Evolutionary conservation across 106 monocot genomes (phyloP), one percentile per base, ranked within the genome.

Genomic region (Xerophyta viscosa): DNA sequence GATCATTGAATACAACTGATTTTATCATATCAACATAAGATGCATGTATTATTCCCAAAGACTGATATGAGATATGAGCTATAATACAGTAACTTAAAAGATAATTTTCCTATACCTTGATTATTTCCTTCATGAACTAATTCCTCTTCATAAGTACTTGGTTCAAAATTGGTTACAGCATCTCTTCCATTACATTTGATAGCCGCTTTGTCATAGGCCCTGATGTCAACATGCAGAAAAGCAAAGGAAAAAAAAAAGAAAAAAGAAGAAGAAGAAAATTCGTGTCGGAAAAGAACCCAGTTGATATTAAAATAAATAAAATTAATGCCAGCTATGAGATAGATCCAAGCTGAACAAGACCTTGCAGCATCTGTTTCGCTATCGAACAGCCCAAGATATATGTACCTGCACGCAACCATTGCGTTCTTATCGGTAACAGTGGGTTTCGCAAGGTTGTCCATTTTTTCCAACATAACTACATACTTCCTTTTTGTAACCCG

Each of bases 311-410:
- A 28, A 22, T 18, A 3, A 19, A 56, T 48, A 69, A 20, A 4
- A 45, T 11, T n/a, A 25, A 8, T n/a, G 22, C 20, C 46, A 41
- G 58, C 19, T 45, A 27, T 22, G 49, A 75, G 48, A 63, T 60
- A 19, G 54, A 54, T 66, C 46, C 42, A 29, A 22, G 36, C 37
- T 53, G 18, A 43, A 19, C 33, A 55, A 9, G 57, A 88, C 88
- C 83, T 88, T 79, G 88, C 88, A 62, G 83, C 88, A 54, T 83
- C 83, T 70, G 79, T 48, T 76, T 88, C 83, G 48, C 53, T 83
- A 66, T 88, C 76, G 76, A 88, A 88, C 46, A 88, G 47, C 50
- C 89, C 89, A 69, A 89, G 81, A 77, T 89, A 89, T 63, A 83
- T 75, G 74, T 84, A 89, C 76, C 89, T 89, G 87, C 78, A 80